Evolutionary conservation across 2,329 filamentous ascomycete species (phyloP), one percentile per base, ranked within the genome.

Genomic region (Endoconidiophora laricicola): DNA sequence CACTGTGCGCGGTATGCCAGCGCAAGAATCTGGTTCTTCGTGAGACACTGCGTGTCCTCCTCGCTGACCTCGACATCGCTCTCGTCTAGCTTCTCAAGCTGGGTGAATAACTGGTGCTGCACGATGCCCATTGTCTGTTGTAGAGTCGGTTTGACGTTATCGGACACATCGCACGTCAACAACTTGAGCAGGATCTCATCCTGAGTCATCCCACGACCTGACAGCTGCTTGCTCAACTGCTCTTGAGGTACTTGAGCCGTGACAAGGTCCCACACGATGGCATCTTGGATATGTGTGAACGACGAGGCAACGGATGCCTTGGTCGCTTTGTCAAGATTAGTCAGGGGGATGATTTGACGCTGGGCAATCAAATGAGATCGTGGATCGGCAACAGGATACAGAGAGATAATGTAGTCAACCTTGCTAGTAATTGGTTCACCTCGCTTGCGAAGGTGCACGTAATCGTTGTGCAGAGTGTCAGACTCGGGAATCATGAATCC

Each of bases 401-500:
- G 60, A 4, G 74, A 75, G 50, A 79, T 67, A 53, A 78, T 64
- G 52, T 72, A 74, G 54, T 73, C 70, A 9, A 47, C 52, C 4
- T 55, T 53, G 40, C 52, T 55, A 18, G 62, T 65, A 1, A 57
- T 55, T 1, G 56, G 54, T 10, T 48, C 50, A 4, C 61, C 60
- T 26, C 66, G 65, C 58, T 71, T 74, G 49, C 72, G 68, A 7
- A 78, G 63, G 57, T 79, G 74, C 1, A 74, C 61, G 57, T 78
- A 78, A 59, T 78, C 75, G 56, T 78, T 78, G 58, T 79, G 74
- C 50, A 78, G 62, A 3, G 58, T 60, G 0, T 63, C 60, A 0
- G 66, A 67, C 48, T 69, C 63, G 1, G 71, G 68, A 0, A 80
- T 59, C 54, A 74, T 67, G 58, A 81, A 81, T 2, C 77, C 76